These are phyloP conservation scores for Hyphopichia fennica DNA, from an alignment of 1,139 yeast species.

Conservation along the genomic window DNA sequence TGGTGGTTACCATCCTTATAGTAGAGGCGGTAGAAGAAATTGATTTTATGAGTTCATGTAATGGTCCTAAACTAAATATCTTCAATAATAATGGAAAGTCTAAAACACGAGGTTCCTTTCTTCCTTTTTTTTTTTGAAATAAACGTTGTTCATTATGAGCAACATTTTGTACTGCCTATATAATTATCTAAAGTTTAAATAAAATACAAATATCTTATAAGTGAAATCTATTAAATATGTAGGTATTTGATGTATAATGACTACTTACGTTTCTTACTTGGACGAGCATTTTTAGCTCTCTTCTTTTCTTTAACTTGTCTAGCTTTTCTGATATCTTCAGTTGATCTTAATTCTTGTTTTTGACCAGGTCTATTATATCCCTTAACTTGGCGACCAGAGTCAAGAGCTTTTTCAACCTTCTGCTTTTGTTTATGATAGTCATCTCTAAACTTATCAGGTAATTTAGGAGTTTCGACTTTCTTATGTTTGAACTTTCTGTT, in stretches of 20 bases:
- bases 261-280: conserved; percentile 37
- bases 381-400: conserved; percentile 70
- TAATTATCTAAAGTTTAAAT: conserved; percentile 1
- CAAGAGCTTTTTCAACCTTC: conserved; percentile 79
- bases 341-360: conserved; percentile 61
- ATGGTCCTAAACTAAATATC: no score
- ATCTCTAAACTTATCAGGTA: conserved; percentile 87
- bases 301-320: conserved; percentile 71
- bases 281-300: conserved; percentile 85
- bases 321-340: conserved; percentile 77
- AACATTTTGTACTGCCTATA: neutral
- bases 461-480: conserved; percentile 74
- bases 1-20: conserved; percentile 34
- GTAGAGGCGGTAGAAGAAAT: conserved; percentile 27
- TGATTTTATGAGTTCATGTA: neutral
- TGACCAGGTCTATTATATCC: conserved; percentile 60
- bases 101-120: no score
- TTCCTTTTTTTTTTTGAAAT: neutral
- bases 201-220: neutral
- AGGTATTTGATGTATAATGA: no score
- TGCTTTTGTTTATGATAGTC: conserved; percentile 82
- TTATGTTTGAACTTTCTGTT: conserved; percentile 68
- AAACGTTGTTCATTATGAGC: no score
- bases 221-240: neutral
- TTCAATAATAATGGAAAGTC: no score